A percentile compares a stretch with the other conserved stretches of the same genome.
Evolutionary conservation across 1,139 yeast species (phyloP).

Genomic region (Magnusiomyces ingens): DNA sequence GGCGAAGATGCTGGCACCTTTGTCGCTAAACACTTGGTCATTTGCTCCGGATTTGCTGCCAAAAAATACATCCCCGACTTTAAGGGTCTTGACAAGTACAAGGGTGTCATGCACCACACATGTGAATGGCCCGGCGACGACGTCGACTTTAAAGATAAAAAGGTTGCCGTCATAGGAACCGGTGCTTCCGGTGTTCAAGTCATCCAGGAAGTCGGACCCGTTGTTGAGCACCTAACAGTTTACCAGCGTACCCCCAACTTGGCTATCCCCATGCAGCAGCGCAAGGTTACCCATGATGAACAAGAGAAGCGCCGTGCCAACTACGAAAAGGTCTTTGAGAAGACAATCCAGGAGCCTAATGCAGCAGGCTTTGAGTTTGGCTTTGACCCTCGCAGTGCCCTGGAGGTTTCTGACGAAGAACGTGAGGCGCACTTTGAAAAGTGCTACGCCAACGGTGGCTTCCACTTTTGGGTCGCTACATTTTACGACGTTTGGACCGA

Average conservation of each 20-base stretch:
- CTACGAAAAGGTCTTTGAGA: conserved; percentile 18
- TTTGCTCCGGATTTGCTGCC: conserved; percentile 31
- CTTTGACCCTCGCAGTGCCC: conserved; percentile 13
- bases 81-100: conserved; percentile 36
- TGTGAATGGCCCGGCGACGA: conserved; percentile 42
- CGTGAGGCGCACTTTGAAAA: conserved; percentile 21
- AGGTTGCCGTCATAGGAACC: conserved; percentile 41
- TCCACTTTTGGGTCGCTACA: conserved; percentile 25
- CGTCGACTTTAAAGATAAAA: conserved; percentile 35
- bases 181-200: conserved; percentile 44
- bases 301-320: conserved; percentile 15
- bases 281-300: conserved; percentile 11
- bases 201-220: conserved; percentile 29
- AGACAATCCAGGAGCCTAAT: conserved; percentile 17
- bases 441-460: conserved; percentile 25
- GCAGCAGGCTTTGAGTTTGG: conserved; percentile 22
- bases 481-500: conserved; percentile 24
- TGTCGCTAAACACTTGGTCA: conserved; percentile 32
- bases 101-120: conserved; percentile 45
- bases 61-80: conserved; percentile 25
- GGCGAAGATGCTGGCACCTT: conserved; percentile 14
- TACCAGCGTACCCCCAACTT: conserved; percentile 29
- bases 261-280: conserved; percentile 26
- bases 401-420: conserved; percentile 22
- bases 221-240: conserved; percentile 21